These are phyloP conservation scores for Stygiomarasmius scandens DNA, from an alignment of 1,284 basidiomycete genomes.

Conservation along the genomic window DNA sequence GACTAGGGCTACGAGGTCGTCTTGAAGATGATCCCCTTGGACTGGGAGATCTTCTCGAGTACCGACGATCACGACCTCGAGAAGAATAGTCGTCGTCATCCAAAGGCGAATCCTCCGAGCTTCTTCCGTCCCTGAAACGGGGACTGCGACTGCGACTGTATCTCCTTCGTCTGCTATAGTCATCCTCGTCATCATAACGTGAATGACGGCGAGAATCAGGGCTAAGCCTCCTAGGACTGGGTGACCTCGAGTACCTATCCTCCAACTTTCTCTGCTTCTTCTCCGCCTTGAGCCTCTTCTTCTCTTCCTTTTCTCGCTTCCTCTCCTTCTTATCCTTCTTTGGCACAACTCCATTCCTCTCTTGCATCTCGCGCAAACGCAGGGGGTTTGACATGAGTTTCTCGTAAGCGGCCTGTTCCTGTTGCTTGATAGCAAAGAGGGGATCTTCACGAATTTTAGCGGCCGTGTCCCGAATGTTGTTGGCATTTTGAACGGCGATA, in stretches of 20 bases:
- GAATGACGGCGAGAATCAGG: conserved; percentile 5
- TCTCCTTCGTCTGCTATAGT: conserved; percentile 8
- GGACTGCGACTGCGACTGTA: conserved; percentile 29
- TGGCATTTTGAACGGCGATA: conserved; percentile 92
- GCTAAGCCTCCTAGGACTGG: conserved; percentile 21
- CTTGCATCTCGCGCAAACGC: conserved; percentile 81
- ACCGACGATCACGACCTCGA: conserved; percentile 14
- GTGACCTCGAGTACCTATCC: conserved; percentile 23
- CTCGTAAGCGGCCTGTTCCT: conserved; percentile 93
- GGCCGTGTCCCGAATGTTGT: conserved; percentile 86
- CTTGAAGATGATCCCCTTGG: conserved; percentile 25
- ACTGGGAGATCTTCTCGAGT: conserved; percentile 21
- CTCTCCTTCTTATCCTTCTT: conserved; percentile 61
- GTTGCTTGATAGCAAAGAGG: conserved; percentile 93
- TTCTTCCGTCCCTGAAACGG: neutral
- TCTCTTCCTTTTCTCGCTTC: conserved; percentile 54
- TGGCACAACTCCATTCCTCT: conserved; percentile 72
- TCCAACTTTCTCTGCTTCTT: conserved; percentile 8
- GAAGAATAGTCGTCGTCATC: conserved; percentile 14
- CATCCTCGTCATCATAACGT: conserved; percentile 2
- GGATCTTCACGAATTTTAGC: conserved; percentile 97
- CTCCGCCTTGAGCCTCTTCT: neutral
- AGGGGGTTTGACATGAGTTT: conserved; percentile 91
- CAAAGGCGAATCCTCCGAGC: conserved; percentile 1
- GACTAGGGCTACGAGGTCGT: conserved; percentile 27